phyloP scores from a whole-genome alignment of 2,329 filamentous ascomycete genomes.

The Pyrenochaeta sp. region DNA sequence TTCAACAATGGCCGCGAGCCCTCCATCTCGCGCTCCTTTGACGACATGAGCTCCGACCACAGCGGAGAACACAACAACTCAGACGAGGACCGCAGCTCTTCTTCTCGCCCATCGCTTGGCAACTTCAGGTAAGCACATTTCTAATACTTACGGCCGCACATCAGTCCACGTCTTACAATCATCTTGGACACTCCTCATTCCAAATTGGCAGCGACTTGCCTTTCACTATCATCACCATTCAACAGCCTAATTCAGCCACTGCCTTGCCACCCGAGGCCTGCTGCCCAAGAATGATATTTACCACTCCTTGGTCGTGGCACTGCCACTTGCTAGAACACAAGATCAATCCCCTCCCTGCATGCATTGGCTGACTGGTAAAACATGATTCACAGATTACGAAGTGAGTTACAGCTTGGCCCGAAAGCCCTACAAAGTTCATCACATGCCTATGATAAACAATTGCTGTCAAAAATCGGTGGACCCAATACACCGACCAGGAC shows the following conservation, averaged over 20 bases:
- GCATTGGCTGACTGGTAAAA: conserved; percentile 21
- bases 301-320: too few species aligned
- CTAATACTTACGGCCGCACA: neutral
- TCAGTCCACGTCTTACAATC: too few species aligned
- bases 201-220: too few species aligned
- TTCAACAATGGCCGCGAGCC: conserved; percentile 47
- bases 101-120: conserved; percentile 45
- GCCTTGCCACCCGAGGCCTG: too few species aligned
- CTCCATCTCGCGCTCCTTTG: conserved; percentile 47
- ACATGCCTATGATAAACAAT: conserved; percentile 68
- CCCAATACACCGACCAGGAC: conserved; percentile 62
- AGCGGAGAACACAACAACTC: conserved; percentile 39
- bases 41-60: conserved; percentile 46
- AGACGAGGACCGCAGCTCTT: conserved; percentile 47
- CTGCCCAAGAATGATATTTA: too few species aligned
- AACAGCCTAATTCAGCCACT: neutral
- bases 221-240: too few species aligned
- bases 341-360: neutral
- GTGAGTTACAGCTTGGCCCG: conserved; percentile 66
- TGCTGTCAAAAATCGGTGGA: conserved; percentile 68
- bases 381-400: conserved; percentile 58
- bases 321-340: too few species aligned
- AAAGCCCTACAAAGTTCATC: conserved; percentile 65
- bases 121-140: conserved; percentile 52
- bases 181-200: conserved; percentile 3